Evolutionary conservation across 1,139 yeast species (phyloP), one percentile per base, ranked within the genome.

Genomic region (Candida sp.): DNA sequence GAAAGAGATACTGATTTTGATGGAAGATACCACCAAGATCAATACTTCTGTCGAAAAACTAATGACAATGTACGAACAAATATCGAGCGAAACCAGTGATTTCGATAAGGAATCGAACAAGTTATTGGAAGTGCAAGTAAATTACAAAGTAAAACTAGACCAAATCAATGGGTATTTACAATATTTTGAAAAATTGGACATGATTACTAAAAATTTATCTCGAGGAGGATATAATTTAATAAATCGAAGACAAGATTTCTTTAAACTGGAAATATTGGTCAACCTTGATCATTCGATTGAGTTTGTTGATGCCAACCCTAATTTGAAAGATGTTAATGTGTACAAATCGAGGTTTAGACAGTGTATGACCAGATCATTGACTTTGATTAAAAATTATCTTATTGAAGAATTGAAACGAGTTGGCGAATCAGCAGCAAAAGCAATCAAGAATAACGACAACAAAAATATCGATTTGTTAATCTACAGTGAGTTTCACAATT

Each of bases 301-400:
- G 3, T 73, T 73, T 45, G 57, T 73, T 32, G 56, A 57, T 3
- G 22, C 47, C 7, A 73, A 70, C 49, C 68, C 75, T 2, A 72
- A 76, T 34, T 85, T 85, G 55, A 82, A 77, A 56, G 96, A 90
- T 46, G 71, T 82, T 15, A 95, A 84, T 32, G 57, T 80, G 4
- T 90, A 88, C 60, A 77, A 77, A 38, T 79, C 84, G 51, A 75
- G 93, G 47, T 88, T 87, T 63, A 77, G 89, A 47, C 96, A 88
- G 54, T 88, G 97, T 56, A 75, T 90, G 78, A 84, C 95, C 1
- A 76, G 97, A 47, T 84, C 96, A 0, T 72, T 90, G 44, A 82
- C 95, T 0, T 69, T 93, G 50, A 79, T 89, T 21, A 78, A 84
- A 50, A 87, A 84, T 52, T 87, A 82, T 57, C 67, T 87, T 46